Base-by-base conservation (phyloP, 2,329 filamentous ascomycete species). In the Aspergillus viridinutans region DNA sequence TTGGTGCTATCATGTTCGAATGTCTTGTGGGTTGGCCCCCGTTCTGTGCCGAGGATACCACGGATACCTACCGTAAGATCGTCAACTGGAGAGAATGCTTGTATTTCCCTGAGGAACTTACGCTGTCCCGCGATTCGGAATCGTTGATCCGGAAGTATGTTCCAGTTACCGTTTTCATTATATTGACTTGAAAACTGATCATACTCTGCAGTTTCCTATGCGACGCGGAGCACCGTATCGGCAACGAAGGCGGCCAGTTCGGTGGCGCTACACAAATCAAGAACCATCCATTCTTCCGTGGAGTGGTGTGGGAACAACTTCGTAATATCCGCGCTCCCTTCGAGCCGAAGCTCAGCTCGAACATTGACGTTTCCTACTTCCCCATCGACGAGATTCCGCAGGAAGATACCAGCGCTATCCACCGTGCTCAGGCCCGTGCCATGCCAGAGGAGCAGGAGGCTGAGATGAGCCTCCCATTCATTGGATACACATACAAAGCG, bases 1-100 rank as follows among this genome's bases (percentile, higher is more conserved):
- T 99, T 51, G 94, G 94, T 53, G 97, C 94, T 48, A 99, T 99
- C 78, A 97, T 99, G 94, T 99, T 97, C 69, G 94, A 99, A 77
- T 99, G 94, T 75, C 82, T 99, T 65, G 92, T 99, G 60, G 94
- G 94, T 68, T 99, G 94, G 94, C 94, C 94, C 55, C 94, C 94
- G 29, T 99, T 99, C 84, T 99, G 94, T 74, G 93, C 94, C 21
- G 94, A 99, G 74, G 93, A 97, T 72, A 90, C 92, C 59, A 93
- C 96, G 71, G 94, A 97, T 74, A 97, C 94, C 1, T 99, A 99
- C 78, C 89, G 93, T 65, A 99, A 99, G 83, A 99, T 99, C 74
- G 92, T 99, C 68, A 96, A 97, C 78, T 99, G 94, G 94, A 87
- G 90, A 56, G 89, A 96, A 70, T 92, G 93, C 58, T 80, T 99